phyloP scores from a whole-genome alignment of 1,284 basidiomycete genomes.

The Microbotryum scabiosae region DNA sequence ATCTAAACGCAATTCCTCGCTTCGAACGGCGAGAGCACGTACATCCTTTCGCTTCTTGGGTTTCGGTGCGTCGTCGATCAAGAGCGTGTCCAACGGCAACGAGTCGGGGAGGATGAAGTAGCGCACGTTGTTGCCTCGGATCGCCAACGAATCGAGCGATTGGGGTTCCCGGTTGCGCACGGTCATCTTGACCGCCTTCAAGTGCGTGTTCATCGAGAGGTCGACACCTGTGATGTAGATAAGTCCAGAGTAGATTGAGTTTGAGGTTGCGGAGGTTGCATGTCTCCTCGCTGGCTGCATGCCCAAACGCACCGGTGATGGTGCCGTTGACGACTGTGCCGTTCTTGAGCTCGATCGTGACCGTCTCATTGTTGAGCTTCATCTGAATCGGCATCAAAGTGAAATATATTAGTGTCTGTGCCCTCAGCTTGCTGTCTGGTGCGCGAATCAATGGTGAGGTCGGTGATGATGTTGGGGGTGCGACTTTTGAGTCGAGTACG shows the following conservation, averaged over 20 bases:
- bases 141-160: slow-evolving; percentile 75
- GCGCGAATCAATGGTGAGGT: background rate
- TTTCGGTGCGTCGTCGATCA: slow-evolving; percentile 96
- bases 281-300: background rate
- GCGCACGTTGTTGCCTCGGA: slow-evolving; percentile 63
- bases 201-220: slow-evolving; percentile 39
- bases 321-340: slow-evolving; percentile 92
- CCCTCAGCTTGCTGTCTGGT: slow-evolving; percentile 58
- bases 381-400: slow-evolving; percentile 46
- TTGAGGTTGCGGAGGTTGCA: background rate
- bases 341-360: slow-evolving; percentile 96
- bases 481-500: background rate
- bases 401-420: no score
- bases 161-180: slow-evolving; percentile 74
- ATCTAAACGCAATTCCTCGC: no score
- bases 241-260: background rate
- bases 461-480: background rate
- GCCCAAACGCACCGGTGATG: slow-evolving; percentile 67
- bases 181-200: slow-evolving; percentile 77
- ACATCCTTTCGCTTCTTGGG: slow-evolving; percentile 79
- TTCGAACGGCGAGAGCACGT: slow-evolving; percentile 32
- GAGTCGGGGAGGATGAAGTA: slow-evolving; percentile 95
- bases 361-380: slow-evolving; percentile 99
- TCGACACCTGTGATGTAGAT: slow-evolving; percentile 32
- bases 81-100: slow-evolving; percentile 85